A percentile compares a stretch with the other conserved stretches of the same genome.
phyloP scores from a whole-genome alignment of 179 eudicot species.

The Heliamphora pulchella region DNA sequence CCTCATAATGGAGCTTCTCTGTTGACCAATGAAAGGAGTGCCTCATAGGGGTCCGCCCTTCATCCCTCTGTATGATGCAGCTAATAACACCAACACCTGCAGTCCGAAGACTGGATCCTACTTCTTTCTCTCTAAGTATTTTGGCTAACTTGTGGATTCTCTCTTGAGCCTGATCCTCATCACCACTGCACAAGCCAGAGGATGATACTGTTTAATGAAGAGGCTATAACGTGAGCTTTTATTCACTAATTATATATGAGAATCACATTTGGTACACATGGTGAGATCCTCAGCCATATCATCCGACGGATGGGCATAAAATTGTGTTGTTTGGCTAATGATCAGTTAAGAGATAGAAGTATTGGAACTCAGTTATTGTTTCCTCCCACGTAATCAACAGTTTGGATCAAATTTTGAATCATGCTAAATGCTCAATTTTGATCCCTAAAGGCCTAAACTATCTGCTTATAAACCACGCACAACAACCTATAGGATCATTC shows the following conservation, averaged over 20 bases:
- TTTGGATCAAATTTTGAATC: neutral
- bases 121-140: constrained; percentile 75
- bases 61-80: constrained; percentile 98
- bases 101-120: constrained; percentile 67
- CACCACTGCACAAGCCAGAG: constrained; percentile 61
- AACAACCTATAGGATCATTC: neutral
- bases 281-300: neutral
- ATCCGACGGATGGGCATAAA: no score
- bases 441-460: neutral
- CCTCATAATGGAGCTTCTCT: constrained; percentile 67
- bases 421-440: neutral
- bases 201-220: neutral
- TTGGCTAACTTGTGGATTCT: constrained; percentile 86
- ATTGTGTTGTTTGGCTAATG: neutral
- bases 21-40: constrained; percentile 94
- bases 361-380: neutral
- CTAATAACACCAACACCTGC: constrained; percentile 91
- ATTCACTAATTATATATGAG: neutral
- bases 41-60: constrained; percentile 97
- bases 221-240: neutral
- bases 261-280: neutral
- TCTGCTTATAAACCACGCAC: neutral
- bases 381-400: neutral
- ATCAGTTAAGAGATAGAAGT: neutral
- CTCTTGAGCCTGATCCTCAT: constrained; percentile 99